Base-by-base conservation (phyloP, 345 rosid genomes). In the Eutrema heterophyllum region DNA sequence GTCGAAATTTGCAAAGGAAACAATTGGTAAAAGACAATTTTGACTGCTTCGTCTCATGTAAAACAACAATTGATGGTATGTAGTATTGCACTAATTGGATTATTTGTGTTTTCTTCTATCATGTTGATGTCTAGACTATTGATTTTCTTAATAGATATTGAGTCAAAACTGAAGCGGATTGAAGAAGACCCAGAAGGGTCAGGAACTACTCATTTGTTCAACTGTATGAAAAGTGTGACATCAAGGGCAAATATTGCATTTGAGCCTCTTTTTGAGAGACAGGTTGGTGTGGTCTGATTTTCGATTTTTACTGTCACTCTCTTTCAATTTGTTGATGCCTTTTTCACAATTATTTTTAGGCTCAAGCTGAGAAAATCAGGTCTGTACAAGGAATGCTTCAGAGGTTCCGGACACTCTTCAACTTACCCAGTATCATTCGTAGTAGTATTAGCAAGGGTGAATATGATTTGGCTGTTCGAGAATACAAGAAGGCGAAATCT, bases 331-430 rank as follows among this genome's bases (percentile, higher is more conserved):
- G 44, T 26, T 74, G 39, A 77, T 68, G 50, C 50, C 63, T 49
- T 56, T 33, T 65, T 65, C 55, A 45, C 40, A 45, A 45, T 35
- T 38, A 46, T 45, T 63, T 32, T 15, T 64, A 94, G 98, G 96
- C 98, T 64, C 99, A 95, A 85, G 88, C 99, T 57, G 99, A 95
- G 88, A 95, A 90, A 85, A 95, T 95, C 73, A 83, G 98, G 67
- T 88, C 99, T 79, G 98, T 92, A 72, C 99, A 95, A 84, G 99
- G 98, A 67, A 95, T 92, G 93, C 92, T 95, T 76, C 98, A 95
- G 86, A 88, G 99, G 64, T 95, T 95, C 70, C 87, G 94, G 48
- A 95, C 97, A 15, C 84, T 95, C 35, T 95, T 95, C 79, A 95
- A 95, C 75, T 81, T 95, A 82, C 99, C 98, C 52, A 92, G 98